Evolutionary conservation across 441 rosid species (phyloP).

Genomic region (Euphorbia celastroides): DNA sequence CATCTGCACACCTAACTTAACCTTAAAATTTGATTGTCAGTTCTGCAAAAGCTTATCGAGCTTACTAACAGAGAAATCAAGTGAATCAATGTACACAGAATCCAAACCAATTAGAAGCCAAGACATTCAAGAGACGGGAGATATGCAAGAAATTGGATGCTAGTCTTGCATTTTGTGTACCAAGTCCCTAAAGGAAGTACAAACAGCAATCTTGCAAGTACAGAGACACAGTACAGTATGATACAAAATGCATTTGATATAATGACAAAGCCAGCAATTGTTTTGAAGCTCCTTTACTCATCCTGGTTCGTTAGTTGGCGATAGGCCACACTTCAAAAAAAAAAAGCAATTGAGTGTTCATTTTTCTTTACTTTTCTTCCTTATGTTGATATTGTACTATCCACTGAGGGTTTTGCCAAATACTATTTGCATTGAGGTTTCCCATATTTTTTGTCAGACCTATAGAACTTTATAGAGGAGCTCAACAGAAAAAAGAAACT

Average conservation of each 20-base stretch:
- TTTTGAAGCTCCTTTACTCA: background rate
- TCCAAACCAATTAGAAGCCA: conserved; percentile 18
- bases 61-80: conserved; percentile 50
- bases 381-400: background rate
- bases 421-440: background rate
- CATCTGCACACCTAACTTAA: conserved; percentile 7
- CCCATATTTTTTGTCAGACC: too few species aligned
- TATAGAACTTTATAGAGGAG: too few species aligned
- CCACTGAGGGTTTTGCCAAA: background rate
- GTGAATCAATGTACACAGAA: conserved; percentile 21
- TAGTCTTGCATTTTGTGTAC: conserved; percentile 16
- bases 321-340: background rate
- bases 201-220: conserved; percentile 5
- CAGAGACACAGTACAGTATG: background rate
- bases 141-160: conserved; percentile 22
- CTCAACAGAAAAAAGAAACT: too few species aligned
- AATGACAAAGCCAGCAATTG: background rate
- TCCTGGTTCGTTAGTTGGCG: background rate
- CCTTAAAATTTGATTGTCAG: conserved; percentile 31
- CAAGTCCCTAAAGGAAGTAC: background rate
- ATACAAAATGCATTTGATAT: background rate
- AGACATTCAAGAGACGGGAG: conserved; percentile 25
- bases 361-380: background rate
- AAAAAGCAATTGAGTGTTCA: background rate
- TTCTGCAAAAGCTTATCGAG: conserved; percentile 79